Conservation (phyloP, 805 yeast genomes). For the Pichia cabralensis region DNA sequence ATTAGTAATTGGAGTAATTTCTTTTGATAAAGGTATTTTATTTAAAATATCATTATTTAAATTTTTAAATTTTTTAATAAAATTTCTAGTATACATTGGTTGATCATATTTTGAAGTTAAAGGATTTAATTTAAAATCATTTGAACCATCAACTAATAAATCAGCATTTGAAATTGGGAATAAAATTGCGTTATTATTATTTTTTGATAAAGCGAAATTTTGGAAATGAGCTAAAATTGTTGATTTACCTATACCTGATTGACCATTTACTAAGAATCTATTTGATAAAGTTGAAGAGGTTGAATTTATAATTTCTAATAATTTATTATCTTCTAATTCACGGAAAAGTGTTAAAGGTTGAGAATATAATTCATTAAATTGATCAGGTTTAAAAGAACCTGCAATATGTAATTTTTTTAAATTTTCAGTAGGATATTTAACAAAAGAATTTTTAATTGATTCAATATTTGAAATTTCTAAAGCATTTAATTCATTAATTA, state of each 20-base stretch:
- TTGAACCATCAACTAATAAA: conserved; percentile 58
- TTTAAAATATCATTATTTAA: conserved; percentile 35
- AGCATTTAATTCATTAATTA: conserved; percentile 14
- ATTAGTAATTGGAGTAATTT: conserved; percentile 15
- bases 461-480: conserved; percentile 10
- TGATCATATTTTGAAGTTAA: conserved; percentile 49
- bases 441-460: conserved; percentile 22
- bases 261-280: conserved; percentile 53
- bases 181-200: conserved; percentile 29
- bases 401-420: conserved; percentile 36
- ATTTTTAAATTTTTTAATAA: conserved; percentile 41
- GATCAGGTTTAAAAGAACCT: conserved; percentile 60
- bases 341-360: conserved; percentile 53
- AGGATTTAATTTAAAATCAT: conserved; percentile 52
- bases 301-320: conserved; percentile 30
- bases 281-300: conserved; percentile 30
- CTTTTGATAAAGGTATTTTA: conserved; percentile 18
- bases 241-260: conserved; percentile 72
- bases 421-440: conserved; percentile 32
- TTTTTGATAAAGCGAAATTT: conserved; percentile 34
- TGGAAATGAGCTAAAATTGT: conserved; percentile 62
- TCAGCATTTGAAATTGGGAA: conserved; percentile 58
- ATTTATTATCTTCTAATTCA: conserved; percentile 32
- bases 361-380: conserved; percentile 55
- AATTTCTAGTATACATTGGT: conserved; percentile 62